These are phyloP conservation scores for Raphanus sativus DNA, from an alignment of 345 rosid genomes.

Conservation along the genomic window DNA sequence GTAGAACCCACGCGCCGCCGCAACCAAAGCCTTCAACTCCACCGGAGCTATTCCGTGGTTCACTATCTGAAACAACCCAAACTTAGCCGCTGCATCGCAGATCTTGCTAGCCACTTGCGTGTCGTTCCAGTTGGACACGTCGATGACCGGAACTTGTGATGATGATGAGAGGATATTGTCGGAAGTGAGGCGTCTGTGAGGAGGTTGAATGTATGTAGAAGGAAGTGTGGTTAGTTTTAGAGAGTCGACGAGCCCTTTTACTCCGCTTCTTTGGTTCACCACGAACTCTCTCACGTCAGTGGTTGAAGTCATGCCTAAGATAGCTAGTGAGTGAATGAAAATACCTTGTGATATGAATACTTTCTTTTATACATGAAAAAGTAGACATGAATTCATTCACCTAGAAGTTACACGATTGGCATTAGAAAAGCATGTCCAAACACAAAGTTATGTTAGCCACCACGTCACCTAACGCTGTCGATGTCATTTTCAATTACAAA, in stretches of 20 bases:
- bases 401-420: no score
- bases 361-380: neutral
- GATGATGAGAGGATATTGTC: conserved; percentile 29
- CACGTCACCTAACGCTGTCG: no score
- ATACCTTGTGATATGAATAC: neutral
- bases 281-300: conserved; percentile 40
- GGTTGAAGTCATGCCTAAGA: conserved; percentile 1
- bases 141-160: conserved; percentile 31
- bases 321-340: neutral
- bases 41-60: conserved; percentile 31
- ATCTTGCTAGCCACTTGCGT: conserved; percentile 19
- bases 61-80: conserved; percentile 40
- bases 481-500: no score
- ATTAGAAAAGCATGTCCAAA: no score
- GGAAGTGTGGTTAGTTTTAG: conserved; percentile 39
- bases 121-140: conserved; percentile 33
- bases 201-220: conserved; percentile 40
- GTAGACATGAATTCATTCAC: no score
- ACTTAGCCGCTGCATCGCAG: conserved; percentile 27
- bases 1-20: conserved; percentile 43
- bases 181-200: conserved; percentile 35
- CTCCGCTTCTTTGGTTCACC: conserved; percentile 43
- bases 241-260: conserved; percentile 46
- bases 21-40: conserved; percentile 33
- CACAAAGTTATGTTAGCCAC: no score